phyloP scores from a whole-genome alignment of 1,284 basidiomycete species.

The Xerocomus amazonicus region DNA sequence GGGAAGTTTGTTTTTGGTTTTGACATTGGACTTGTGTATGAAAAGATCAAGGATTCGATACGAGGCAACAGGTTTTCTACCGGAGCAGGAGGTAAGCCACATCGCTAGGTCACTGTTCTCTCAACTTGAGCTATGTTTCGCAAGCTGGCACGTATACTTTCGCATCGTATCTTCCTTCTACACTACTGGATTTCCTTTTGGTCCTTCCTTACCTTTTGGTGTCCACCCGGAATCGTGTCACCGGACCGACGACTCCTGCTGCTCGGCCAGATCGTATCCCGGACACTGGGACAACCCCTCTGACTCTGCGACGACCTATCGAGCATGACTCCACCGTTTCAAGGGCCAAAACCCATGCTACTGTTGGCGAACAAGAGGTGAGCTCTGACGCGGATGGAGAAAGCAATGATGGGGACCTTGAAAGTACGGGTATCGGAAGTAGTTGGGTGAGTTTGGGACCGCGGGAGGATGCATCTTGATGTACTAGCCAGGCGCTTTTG shows the following conservation, averaged over 20 bases:
- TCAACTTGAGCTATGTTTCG: constrained; percentile 8
- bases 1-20: constrained; percentile 40
- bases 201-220: constrained; percentile 64
- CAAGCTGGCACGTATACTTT: constrained; percentile 62
- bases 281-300: not conserved
- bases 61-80: constrained; percentile 63
- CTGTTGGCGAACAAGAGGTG: constrained; percentile 32
- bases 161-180: constrained; percentile 65
- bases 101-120: not conserved
- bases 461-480: constrained; percentile 8
- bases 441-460: constrained; percentile 65
- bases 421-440: constrained; percentile 40
- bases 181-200: constrained; percentile 61
- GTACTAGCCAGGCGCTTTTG: not conserved
- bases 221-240: constrained; percentile 43
- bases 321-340: not conserved
- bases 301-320: constrained; percentile 8
- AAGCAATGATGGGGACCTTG: constrained; percentile 51
- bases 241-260: constrained; percentile 17
- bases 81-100: constrained; percentile 68
- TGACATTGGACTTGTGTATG: constrained; percentile 41
- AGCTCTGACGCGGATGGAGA: constrained; percentile 67
- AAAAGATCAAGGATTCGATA: constrained; percentile 42
- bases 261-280: constrained; percentile 6
- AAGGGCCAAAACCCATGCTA: constrained; percentile 6